Conservation (phyloP, 2,329 filamentous ascomycete genomes). For the Penicillium sp. region DNA sequence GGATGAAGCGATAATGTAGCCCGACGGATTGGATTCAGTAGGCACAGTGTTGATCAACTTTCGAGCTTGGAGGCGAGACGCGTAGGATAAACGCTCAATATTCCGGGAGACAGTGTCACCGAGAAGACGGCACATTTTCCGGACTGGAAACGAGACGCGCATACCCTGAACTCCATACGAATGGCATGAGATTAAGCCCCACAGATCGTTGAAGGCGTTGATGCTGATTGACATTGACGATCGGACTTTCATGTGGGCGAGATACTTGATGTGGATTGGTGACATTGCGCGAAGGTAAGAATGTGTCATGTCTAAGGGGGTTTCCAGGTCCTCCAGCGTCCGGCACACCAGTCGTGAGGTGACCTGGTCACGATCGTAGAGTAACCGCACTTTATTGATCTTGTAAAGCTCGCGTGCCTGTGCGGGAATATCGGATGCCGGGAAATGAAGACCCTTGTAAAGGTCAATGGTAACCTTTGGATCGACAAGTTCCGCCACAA, state of each 20-base stretch:
- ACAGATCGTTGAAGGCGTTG: slow-evolving; percentile 80
- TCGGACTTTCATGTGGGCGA: slow-evolving; percentile 86
- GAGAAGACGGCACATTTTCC: slow-evolving; percentile 87
- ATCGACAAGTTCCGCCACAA: slow-evolving; percentile 85
- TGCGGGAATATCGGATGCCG: slow-evolving; percentile 81
- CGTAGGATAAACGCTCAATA: slow-evolving; percentile 84
- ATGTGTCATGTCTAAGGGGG: slow-evolving; percentile 79
- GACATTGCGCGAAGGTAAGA: slow-evolving; percentile 78
- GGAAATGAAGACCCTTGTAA: slow-evolving; percentile 86
- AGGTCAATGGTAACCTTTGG: slow-evolving; percentile 76
- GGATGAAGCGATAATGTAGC: slow-evolving; percentile 87
- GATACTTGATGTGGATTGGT: slow-evolving; percentile 86
- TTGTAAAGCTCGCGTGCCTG: slow-evolving; percentile 89
- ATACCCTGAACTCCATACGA: slow-evolving; percentile 77
- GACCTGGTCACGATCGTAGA: slow-evolving; percentile 81
- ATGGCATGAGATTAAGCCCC: slow-evolving; percentile 87
- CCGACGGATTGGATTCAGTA: slow-evolving; percentile 77
- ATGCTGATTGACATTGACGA: slow-evolving; percentile 95
- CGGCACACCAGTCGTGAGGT: slow-evolving; percentile 82
- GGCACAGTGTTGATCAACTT: slow-evolving; percentile 88
- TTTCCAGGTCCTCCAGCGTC: slow-evolving; percentile 63
- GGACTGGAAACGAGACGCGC: slow-evolving; percentile 88
- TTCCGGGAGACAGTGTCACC: slow-evolving; percentile 85
- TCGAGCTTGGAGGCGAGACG: slow-evolving; percentile 77
- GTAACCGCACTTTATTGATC: slow-evolving; percentile 81